A percentile compares a stretch with the other conserved stretches of the same genome.
phyloP scores from a whole-genome alignment of 805 yeast species.

The Candida fluviatilis region DNA sequence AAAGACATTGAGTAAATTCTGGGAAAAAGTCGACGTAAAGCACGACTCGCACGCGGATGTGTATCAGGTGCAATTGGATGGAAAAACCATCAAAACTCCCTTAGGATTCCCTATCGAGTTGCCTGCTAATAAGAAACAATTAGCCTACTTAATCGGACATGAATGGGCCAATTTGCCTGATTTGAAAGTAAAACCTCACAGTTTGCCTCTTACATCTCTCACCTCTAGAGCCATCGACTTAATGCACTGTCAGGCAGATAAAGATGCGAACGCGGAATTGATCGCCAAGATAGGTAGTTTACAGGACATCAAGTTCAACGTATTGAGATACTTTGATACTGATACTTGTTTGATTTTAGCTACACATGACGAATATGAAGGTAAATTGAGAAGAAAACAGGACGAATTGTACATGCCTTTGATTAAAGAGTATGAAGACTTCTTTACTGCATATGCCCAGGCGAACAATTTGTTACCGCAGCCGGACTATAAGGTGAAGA shows the following conservation, averaged over 20 bases:
- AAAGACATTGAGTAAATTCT: constrained; percentile 68
- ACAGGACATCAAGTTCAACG: constrained; percentile 50
- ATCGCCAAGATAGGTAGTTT: constrained; percentile 60
- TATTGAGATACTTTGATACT: constrained; percentile 86
- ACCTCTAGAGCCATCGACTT: constrained; percentile 86
- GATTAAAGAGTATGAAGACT: constrained; percentile 60
- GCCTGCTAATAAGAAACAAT: constrained; percentile 52
- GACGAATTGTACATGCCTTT: constrained; percentile 73
- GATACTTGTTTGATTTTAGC: constrained; percentile 89
- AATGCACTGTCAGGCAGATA: constrained; percentile 22
- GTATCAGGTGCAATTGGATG: constrained; percentile 62
- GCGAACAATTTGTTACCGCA: constrained; percentile 19
- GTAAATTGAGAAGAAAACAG: constrained; percentile 75
- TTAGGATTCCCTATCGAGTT: constrained; percentile 65
- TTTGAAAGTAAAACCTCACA: constrained; percentile 64
- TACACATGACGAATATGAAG: constrained; percentile 77
- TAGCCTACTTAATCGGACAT: constrained; percentile 74
- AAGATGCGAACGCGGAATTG: constrained; percentile 38
- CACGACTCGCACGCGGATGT: constrained; percentile 24
- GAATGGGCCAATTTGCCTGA: constrained; percentile 82
- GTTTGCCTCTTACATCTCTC: constrained; percentile 83
- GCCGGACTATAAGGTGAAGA: constrained; percentile 26
- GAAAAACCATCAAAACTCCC: constrained; percentile 79
- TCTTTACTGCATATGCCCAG: constrained; percentile 42
- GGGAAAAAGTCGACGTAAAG: constrained; percentile 66